phyloP scores from a whole-genome alignment of 352 stramenopile genomes.

The Pythium aquatile region DNA sequence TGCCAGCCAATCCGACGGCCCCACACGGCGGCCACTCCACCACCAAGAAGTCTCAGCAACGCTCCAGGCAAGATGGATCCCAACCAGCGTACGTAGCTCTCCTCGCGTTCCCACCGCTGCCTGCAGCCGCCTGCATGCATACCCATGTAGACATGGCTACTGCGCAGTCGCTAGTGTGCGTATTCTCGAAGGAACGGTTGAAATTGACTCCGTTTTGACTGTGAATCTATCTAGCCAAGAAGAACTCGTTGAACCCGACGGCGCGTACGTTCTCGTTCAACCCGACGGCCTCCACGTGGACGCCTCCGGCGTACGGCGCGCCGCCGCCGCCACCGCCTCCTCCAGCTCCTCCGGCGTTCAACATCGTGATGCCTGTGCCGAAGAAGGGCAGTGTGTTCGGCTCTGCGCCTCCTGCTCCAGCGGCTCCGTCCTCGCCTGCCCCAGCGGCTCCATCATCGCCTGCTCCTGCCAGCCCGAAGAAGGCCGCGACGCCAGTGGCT shows the following conservation, averaged over 20 bases:
- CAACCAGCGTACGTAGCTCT: slow-evolving; percentile 39
- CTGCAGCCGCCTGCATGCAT: no score
- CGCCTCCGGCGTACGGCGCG: slow-evolving; percentile 42
- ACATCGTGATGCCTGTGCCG: slow-evolving; percentile 66
- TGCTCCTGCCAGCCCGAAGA: slow-evolving; percentile 26
- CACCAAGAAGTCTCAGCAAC: background rate
- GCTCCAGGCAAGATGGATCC: slow-evolving; percentile 30
- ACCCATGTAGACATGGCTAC: background rate
- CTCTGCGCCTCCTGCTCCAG: slow-evolving; percentile 19
- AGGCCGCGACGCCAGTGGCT: slow-evolving; percentile 1
- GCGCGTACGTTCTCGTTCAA: slow-evolving; percentile 84
- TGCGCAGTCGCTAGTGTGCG: background rate
- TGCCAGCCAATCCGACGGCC: slow-evolving; percentile 12
- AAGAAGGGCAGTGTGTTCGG: slow-evolving; percentile 65
- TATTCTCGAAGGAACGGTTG: background rate
- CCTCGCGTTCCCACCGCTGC: background rate
- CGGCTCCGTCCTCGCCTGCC: slow-evolving; percentile 8
- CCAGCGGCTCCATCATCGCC: slow-evolving; percentile 4
- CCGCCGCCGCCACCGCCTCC: slow-evolving; percentile 44
- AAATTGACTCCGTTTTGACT: background rate
- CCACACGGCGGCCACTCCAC: background rate
- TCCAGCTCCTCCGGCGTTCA: slow-evolving; percentile 44
- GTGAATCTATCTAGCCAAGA: slow-evolving; percentile 28
- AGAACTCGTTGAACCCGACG: slow-evolving; percentile 56
- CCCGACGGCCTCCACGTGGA: slow-evolving; percentile 56